Base-by-base conservation (phyloP, 129 eudicot genomes). In the Solidago caesia region DNA sequence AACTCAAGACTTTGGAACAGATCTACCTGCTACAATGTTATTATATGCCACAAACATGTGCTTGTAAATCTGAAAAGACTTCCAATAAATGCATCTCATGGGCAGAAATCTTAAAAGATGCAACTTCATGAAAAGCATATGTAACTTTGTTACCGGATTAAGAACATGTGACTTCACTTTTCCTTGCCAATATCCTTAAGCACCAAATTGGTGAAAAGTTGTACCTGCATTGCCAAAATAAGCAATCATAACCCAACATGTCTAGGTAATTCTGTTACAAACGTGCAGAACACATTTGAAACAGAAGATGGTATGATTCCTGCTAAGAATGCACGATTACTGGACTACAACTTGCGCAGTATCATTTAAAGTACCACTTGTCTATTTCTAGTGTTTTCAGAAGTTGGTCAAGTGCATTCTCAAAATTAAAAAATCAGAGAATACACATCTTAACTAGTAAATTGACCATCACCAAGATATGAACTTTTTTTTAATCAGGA, bases 31-130 rank as follows among this genome's bases (percentile, higher is more conserved):
- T 33, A 33, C 39, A 57, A 4, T 57, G 76, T 21, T 44, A 44
- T 57, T 44, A 57, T 57, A 43, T 72, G 53, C 51, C 71, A 66
- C 15, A 15, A 44, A 44, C 71, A 66, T 66, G 41, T 66, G 53
- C 53, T 15, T 66, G 13, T 8, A 44, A 39, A 66, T 66, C n/a
- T 21, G 3, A 16, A 11, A 66, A 43, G 2, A 7, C n/a, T 3
- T 7, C 8, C 27, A 65, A 44, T 43, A 65, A 65, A n/a, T 43
- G 39, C 70, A 65, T 8, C 39, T 44, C 27, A 16, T 66, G 71
- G 39, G 6, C 44, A 61, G 39, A 33, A 33, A 33, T 33, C 39
- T 33, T 33, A 33, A 33, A 48, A 6, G 53, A 48, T 48, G 53
- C 53, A 48, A 48, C 53, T 48, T 5, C 53, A 48, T 48, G 53